Conservation (phyloP, 176 grass and related monocot species). For the Eragrostis nindensis region DNA sequence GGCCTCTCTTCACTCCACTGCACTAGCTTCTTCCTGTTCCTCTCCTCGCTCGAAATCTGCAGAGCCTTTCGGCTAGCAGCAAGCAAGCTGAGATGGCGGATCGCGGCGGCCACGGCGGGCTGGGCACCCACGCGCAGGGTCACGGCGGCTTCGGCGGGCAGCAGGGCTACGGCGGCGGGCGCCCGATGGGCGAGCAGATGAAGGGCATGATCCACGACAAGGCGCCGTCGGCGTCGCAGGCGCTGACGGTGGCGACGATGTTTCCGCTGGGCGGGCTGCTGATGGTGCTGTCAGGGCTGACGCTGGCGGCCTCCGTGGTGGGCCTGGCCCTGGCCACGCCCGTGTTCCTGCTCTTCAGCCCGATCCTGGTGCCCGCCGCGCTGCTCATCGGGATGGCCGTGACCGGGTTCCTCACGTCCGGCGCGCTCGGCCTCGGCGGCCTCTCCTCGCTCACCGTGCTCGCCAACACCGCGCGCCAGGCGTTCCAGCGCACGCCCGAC, state of each 20-base stretch:
- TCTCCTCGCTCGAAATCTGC: neutral
- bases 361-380: slow-evolving; percentile 74
- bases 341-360: slow-evolving; percentile 90
- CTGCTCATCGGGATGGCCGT: slow-evolving; percentile 75
- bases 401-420: slow-evolving; percentile 74
- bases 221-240: slow-evolving; percentile 74
- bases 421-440: slow-evolving; percentile 73
- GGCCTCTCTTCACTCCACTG: neutral
- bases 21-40: neutral
- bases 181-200: slow-evolving; percentile 39
- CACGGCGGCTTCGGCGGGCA: neutral
- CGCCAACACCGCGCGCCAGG: slow-evolving; percentile 51
- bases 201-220: slow-evolving; percentile 69
- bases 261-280: slow-evolving; percentile 80
- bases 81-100: slow-evolving; percentile 49
- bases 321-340: slow-evolving; percentile 69
- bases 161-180: neutral
- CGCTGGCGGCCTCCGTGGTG: slow-evolving; percentile 62
- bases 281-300: slow-evolving; percentile 67
- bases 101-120: slow-evolving; percentile 28
- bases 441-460: slow-evolving; percentile 66
- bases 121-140: neutral
- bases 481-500: slow-evolving; percentile 57
- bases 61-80: neutral
- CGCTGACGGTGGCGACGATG: slow-evolving; percentile 80